Conservation (phyloP, 192 early-diverging fungal species). For the Chytriomyces sp. region DNA sequence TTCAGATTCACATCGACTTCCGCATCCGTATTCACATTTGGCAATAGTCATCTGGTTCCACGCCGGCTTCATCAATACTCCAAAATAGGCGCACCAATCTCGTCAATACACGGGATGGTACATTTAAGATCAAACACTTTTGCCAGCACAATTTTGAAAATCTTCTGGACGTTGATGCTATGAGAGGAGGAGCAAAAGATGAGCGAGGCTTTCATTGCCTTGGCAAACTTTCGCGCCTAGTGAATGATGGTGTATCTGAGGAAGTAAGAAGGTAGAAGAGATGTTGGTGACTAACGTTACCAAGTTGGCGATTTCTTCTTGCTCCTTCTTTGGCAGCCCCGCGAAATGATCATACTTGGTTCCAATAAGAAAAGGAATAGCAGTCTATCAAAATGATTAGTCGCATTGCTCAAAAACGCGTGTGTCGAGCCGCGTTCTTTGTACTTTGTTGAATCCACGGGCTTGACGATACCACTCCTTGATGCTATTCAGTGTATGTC, state of each 20-base stretch:
- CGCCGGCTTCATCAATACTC: conserved; percentile 85
- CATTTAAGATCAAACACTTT: conserved; percentile 94
- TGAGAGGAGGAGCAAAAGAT: conserved; percentile 93
- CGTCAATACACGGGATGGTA: conserved; percentile 89
- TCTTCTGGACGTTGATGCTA: conserved; percentile 95
- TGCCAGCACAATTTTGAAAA: conserved; percentile 93
- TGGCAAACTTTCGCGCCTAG: conserved; percentile 83
- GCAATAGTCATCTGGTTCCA: no score
- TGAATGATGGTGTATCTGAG: no score
- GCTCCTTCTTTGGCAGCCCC: conserved; percentile 80
- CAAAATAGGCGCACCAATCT: conserved; percentile 87
- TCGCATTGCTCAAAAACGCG: no score
- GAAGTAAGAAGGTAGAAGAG: no score
- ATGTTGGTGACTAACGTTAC: no score
- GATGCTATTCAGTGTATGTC: conserved; percentile 88
- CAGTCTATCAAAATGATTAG: conserved; percentile 56
- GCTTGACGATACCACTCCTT: conserved; percentile 98
- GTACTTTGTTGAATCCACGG: conserved; percentile 89
- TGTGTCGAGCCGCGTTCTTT: neutral
- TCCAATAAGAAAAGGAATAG: conserved; percentile 91
- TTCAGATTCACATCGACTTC: no score
- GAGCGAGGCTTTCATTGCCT: conserved; percentile 92
- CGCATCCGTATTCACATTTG: no score
- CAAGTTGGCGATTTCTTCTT: conserved; percentile 91
- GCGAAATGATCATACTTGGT: conserved; percentile 97